phyloP scores from a whole-genome alignment of 2,329 filamentous ascomycete species.

The Aureobasidium sp. region DNA sequence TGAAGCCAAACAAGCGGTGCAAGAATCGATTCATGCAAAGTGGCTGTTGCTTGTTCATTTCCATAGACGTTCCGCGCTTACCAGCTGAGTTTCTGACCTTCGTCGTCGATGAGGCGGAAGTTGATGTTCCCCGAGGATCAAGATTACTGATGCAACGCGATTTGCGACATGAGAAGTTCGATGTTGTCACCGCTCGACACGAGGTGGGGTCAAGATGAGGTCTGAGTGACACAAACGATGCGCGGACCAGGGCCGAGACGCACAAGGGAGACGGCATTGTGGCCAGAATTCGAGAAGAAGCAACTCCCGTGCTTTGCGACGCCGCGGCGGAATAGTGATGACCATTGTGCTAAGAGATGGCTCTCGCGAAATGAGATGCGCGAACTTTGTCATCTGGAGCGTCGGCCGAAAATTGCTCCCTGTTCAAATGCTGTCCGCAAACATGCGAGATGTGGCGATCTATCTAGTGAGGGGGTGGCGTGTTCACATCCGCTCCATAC shows the following conservation, averaged over 20 bases:
- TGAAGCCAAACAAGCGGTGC: not conserved
- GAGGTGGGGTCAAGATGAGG: not conserved
- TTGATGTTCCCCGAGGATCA: not conserved
- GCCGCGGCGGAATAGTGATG: not conserved
- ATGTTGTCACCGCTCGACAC: not conserved
- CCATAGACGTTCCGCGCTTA: not conserved
- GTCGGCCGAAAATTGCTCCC: not conserved
- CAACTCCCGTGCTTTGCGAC: not conserved
- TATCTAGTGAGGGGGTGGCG: not conserved
- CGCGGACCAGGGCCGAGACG: not conserved
- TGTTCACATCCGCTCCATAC: not conserved
- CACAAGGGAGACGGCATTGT: not conserved
- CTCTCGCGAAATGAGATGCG: not conserved
- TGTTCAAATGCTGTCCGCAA: not conserved
- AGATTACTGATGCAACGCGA: not conserved
- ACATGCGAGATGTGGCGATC: not conserved
- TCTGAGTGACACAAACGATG: not conserved
- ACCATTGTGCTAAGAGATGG: not conserved
- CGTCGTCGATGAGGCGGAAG: not conserved
- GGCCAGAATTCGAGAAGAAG: not conserved
- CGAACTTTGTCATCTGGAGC: not conserved
- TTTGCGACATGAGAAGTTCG: not conserved
- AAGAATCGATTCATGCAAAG: not conserved
- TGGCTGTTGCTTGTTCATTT: slow-evolving; percentile 4
- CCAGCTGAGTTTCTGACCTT: not conserved